Evolutionary conservation across 2,329 filamentous ascomycete genomes (phyloP), one percentile per base, ranked within the genome.

Genomic region (Aspergillus texensis): DNA sequence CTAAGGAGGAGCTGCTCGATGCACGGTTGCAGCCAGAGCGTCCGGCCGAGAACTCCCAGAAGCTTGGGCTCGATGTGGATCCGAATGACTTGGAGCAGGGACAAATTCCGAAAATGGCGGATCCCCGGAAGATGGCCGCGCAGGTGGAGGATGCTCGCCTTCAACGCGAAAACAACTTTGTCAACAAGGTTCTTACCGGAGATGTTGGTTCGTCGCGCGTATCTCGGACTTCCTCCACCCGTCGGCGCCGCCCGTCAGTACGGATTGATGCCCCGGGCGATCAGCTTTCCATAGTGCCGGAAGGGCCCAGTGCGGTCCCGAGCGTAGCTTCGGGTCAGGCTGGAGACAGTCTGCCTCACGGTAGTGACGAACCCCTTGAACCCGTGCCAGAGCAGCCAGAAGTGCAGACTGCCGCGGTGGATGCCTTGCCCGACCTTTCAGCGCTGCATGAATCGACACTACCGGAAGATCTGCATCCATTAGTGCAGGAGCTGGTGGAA

Each of bases 71-170:
- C 19, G 75, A 80, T 9, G 77, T 76, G 11, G 76, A 82, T 68
- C 76, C 80, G 48, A 74, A 79, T 68, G 74, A 83, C 69, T 65
- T 80, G 41, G 78, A 83, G 67, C 72, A 79, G 74, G 78, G 80
- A 48, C 75, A 75, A 60, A 78, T 82, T 30, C 74, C 78, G 10
- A 72, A 74, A 53, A 73, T 71, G 4, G 68, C 74, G 0, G 74
- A 81, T 56, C 76, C 78, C 32, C 72, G 75, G 19, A 79, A 79
- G 61, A 76, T 81, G 55, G 76, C 77, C 14, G 81, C 81, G 12
- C 79, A 82, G 68, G 76, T 83, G 24, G 79, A 81, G 61, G 81
- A 83, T 69, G 75, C 75, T 32, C 72, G 75, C 0, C 32, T 74
- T 50, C 75, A 78, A 77, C 80, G 68, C 66, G 82, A 72, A 75